Conservation (phyloP, 129 eudicot genomes). For the Solidago caesia region DNA sequence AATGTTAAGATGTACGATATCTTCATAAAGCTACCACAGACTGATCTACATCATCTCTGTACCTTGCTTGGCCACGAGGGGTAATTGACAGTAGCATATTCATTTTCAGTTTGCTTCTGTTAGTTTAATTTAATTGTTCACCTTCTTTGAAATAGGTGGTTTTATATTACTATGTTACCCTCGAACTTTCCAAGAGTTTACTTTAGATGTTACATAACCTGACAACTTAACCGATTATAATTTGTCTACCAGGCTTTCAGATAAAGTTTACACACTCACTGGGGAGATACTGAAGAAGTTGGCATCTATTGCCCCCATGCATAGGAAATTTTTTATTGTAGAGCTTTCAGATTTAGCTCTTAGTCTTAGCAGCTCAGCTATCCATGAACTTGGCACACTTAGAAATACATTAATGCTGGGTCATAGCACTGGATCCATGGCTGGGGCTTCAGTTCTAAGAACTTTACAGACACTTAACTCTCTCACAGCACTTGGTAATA, state of each 20-base stretch:
- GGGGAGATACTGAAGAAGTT: slow-evolving; percentile 2
- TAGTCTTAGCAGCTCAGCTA: background rate
- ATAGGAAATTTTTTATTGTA: background rate
- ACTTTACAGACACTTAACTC: background rate
- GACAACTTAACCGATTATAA: background rate
- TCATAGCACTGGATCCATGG: background rate
- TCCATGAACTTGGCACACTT: background rate
- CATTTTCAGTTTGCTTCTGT: too few relatives aligned
- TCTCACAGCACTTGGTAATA: background rate
- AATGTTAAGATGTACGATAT: background rate
- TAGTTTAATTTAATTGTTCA: too few relatives aligned
- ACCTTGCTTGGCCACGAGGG: slow-evolving; percentile 6
- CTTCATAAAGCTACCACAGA: background rate
- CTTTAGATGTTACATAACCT: background rate
- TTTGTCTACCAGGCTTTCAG: slow-evolving; percentile 1
- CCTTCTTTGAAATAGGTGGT: too few relatives aligned
- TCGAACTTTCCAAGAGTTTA: too few relatives aligned
- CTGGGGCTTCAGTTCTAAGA: slow-evolving; percentile 7
- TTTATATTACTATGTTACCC: too few relatives aligned
- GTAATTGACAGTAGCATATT: background rate
- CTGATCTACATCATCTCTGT: slow-evolving; percentile 4
- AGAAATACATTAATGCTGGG: background rate
- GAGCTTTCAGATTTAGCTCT: background rate
- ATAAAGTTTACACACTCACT: slow-evolving; percentile 5
- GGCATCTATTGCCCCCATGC: slow-evolving; percentile 3